These are phyloP conservation scores for Apiospora arundinis DNA, from an alignment of 2,329 filamentous ascomycete genomes.

Conservation along the genomic window DNA sequence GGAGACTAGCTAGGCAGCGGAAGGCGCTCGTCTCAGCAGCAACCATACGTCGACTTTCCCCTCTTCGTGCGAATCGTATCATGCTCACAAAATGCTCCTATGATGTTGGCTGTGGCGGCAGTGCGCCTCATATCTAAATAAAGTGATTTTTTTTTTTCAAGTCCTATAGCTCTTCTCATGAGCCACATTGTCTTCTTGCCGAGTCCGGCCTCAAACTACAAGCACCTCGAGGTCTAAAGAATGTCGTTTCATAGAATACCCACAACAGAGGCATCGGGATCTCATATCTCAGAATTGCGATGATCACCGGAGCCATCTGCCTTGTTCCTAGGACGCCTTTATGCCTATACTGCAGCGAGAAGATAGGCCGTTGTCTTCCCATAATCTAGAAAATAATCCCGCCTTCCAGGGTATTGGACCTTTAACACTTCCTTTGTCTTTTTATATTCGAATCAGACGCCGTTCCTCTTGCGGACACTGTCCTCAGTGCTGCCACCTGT, in stretches of 20 bases:
- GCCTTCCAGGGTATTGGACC: not conserved
- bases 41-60: not conserved
- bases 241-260: not conserved
- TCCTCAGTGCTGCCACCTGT: conserved; percentile 22
- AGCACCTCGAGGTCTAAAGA: not conserved
- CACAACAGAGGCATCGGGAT: no score
- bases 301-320: no score
- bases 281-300: not conserved
- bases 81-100: not conserved
- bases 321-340: not conserved
- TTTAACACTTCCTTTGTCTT: not conserved
- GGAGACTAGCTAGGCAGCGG: no score
- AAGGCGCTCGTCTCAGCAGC: not conserved
- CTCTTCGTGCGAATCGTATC: not conserved
- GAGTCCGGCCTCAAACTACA: not conserved
- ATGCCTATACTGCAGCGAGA: not conserved
- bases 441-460: not conserved
- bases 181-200: not conserved
- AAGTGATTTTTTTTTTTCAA: no score
- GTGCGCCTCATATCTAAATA: no score
- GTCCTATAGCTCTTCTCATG: no score
- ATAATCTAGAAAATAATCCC: not conserved
- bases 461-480: not conserved
- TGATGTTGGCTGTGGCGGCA: not conserved
- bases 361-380: not conserved